Base-by-base conservation (phyloP, 2,329 filamentous ascomycete genomes). In the Stromatinia cepivora region DNA sequence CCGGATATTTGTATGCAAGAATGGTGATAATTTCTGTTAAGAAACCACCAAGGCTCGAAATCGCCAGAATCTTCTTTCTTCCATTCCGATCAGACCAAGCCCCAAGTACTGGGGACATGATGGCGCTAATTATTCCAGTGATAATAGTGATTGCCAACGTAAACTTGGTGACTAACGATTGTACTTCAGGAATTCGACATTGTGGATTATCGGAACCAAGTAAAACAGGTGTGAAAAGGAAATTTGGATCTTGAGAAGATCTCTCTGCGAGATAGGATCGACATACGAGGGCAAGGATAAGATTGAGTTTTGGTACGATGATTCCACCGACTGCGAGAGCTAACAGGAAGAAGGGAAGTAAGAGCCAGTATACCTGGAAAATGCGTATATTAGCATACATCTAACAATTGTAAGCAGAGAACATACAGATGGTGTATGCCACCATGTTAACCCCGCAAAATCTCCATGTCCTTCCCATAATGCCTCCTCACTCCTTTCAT, bases 81-180 rank as follows among this genome's bases (percentile, higher is more conserved):
- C 95, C 95, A 78, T 92, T 92, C 31, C 93, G 87, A 81, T 99
- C 95, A 0, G 94, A 97, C 22, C 97, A 80, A 2, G 91, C 87
- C 0, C 95, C 95, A 4, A 98, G 82, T 74, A 91, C 92, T 0
- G 95, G 95, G 42, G 91, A 91, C 22, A 89, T 89, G 65, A 97
- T 82, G 10, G 94, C 93, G 70, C 93, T 92, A 13, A 97, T 81
- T 1, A 91, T 81, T 0, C 95, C 95, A 4, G 88, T 87, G 59
- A 91, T 85, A 34, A 98, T 82, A 73, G 86, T 92, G 73, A 92
- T 84, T 75, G 90, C 88, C 1, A 97, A 85, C 65, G 89, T 90
- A 79, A 98, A 97, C 59, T 87, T 87, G 0, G 94, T 89, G 1
- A 92, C 92, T 62, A 86, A 85, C 25, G 89, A 86, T 78, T 95